Evolutionary conservation across 208 protist species (phyloP).

Genomic region (Leishmania tarentolae): DNA sequence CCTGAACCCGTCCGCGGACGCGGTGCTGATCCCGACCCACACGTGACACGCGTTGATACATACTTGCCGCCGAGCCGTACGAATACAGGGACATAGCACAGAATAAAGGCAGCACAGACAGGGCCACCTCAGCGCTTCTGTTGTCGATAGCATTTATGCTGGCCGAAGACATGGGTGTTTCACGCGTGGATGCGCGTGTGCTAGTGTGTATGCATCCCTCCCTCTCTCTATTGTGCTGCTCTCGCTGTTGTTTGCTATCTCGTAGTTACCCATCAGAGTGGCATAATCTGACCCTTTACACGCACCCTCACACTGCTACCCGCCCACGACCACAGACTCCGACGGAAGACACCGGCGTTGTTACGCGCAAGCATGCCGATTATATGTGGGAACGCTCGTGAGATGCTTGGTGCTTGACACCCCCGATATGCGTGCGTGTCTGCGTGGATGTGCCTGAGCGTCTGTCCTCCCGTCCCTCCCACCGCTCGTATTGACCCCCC

Average conservation of each 20-base stretch:
- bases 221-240: not conserved
- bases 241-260: not conserved
- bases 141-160: not conserved
- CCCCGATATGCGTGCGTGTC: no score
- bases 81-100: not conserved
- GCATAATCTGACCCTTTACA: no score
- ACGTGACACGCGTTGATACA: slow-evolving; percentile 34
- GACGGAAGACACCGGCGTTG: no score
- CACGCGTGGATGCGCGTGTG: not conserved
- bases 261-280: no score
- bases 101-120: not conserved
- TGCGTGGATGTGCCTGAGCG: not conserved
- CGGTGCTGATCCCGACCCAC: slow-evolving; percentile 68
- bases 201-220: not conserved
- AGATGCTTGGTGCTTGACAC: no score
- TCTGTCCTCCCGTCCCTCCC: not conserved
- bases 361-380: no score
- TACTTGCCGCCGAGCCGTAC: not conserved
- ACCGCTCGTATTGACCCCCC: not conserved
- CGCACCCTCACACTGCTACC: no score
- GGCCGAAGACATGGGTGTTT: not conserved
- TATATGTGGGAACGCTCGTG: no score
- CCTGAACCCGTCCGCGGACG: slow-evolving; percentile 48
- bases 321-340: no score
- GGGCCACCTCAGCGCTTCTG: no score